Conservation (phyloP, 2,329 filamentous ascomycete species). For the Penicillium brevicompactum region DNA sequence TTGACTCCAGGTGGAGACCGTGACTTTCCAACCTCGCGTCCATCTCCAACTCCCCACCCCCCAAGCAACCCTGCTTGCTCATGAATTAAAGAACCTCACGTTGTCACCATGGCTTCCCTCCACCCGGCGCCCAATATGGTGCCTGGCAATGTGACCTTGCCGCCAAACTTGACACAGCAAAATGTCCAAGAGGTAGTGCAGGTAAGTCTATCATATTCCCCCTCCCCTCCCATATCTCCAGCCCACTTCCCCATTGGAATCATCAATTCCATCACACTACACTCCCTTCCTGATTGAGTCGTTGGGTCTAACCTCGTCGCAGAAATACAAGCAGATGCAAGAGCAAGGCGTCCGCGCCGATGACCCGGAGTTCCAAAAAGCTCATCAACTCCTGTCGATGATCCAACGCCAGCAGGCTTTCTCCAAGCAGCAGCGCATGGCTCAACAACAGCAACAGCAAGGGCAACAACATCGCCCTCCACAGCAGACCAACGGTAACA, state of each 20-base stretch:
- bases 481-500: slow-evolving; percentile 48
- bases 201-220: slow-evolving; percentile 35
- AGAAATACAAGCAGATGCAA: slow-evolving; percentile 93
- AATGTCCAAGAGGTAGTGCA: slow-evolving; percentile 73
- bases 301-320: slow-evolving; percentile 38
- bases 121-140: slow-evolving; percentile 71
- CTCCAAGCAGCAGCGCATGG: slow-evolving; percentile 54
- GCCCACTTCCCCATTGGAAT: background rate
- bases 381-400: slow-evolving; percentile 71
- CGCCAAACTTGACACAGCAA: slow-evolving; percentile 71
- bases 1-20: slow-evolving; percentile 20
- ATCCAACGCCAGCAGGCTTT: slow-evolving; percentile 67
- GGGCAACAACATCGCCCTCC: slow-evolving; percentile 40
- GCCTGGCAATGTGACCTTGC: slow-evolving; percentile 64
- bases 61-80: slow-evolving; percentile 23
- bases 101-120: slow-evolving; percentile 73
- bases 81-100: slow-evolving; percentile 35
- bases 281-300: background rate
- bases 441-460: slow-evolving; percentile 50
- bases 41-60: slow-evolving; percentile 22
- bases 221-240: background rate
- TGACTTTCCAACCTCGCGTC: slow-evolving; percentile 22
- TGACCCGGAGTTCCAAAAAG: slow-evolving; percentile 86
- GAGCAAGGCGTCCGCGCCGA: slow-evolving; percentile 75
- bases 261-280: background rate